These are phyloP conservation scores for Pseudoscleropodium purum DNA, from an alignment of 225 moss, liverwort and hornwort genomes.

Conservation along the genomic window DNA sequence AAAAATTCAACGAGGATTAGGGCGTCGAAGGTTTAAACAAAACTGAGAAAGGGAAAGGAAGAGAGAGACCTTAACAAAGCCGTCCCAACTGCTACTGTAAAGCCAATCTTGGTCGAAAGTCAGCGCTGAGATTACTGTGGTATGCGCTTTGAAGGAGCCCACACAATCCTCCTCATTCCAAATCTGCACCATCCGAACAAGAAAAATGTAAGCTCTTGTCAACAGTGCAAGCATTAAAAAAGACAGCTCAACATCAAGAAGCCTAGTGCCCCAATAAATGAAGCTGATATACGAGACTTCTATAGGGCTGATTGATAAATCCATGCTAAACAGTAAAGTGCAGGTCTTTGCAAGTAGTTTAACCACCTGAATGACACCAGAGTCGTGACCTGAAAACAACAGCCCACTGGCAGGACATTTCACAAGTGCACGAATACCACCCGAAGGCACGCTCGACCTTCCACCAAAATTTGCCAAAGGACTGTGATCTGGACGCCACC, in stretches of 20 bases:
- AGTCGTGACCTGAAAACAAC: constrained; percentile 70
- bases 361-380: constrained; percentile 73
- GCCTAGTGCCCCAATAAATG: not conserved
- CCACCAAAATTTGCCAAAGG: constrained; percentile 46
- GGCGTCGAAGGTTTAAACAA: not conserved
- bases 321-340: not conserved
- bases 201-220: not conserved
- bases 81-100: constrained; percentile 85
- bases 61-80: constrained; percentile 58
- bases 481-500: constrained; percentile 91
- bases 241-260: not conserved
- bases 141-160: constrained; percentile 63
- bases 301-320: not conserved
- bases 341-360: not conserved
- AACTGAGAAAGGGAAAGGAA: not conserved
- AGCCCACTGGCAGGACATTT: constrained; percentile 38
- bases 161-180: constrained; percentile 82
- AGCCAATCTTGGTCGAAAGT: constrained; percentile 59
- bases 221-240: not conserved
- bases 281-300: not conserved
- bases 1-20: not conserved
- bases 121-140: constrained; percentile 59
- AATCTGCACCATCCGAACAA: constrained; percentile 43
- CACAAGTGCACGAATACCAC: constrained; percentile 64
- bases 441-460: constrained; percentile 14